phyloP scores from a whole-genome alignment of 257 asterid genomes.

The Mitragyna speciosa region DNA sequence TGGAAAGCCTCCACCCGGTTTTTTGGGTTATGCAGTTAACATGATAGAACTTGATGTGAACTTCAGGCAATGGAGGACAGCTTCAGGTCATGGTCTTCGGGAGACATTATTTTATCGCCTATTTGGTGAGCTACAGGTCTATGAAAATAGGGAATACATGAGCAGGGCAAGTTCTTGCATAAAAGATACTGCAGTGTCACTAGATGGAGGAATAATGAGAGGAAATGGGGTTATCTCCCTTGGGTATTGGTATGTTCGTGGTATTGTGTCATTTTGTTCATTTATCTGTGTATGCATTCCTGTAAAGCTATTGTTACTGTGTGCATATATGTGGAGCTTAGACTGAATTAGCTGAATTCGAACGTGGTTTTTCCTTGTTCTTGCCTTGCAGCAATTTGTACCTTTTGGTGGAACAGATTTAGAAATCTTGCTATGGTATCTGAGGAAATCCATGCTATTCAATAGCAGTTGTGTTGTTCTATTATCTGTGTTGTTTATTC shows the following conservation, averaged over 20 bases:
- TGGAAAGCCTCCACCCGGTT: constrained; percentile 52
- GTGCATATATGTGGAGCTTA: background rate
- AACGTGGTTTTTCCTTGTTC: too few relatives aligned
- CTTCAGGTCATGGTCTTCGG: constrained; percentile 44
- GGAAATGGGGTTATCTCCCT: constrained; percentile 47
- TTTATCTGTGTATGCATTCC: background rate
- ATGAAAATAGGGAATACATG: constrained; percentile 42
- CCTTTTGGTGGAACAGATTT: too few relatives aligned
- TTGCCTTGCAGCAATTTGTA: too few relatives aligned
- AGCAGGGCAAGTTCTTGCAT: constrained; percentile 47
- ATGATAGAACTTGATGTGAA: constrained; percentile 36
- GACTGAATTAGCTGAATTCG: background rate
- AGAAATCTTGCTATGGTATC: too few relatives aligned
- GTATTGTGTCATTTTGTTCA: background rate
- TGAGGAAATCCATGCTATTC: too few relatives aligned
- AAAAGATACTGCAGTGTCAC: constrained; percentile 50
- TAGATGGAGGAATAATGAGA: constrained; percentile 62
- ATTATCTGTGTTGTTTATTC: too few relatives aligned
- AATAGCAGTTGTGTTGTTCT: too few relatives aligned
- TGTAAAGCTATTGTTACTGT: background rate
- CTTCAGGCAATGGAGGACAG: constrained; percentile 31
- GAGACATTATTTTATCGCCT: constrained; percentile 61
- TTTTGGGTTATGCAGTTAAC: constrained; percentile 55
- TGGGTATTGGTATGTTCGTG: constrained; percentile 42
- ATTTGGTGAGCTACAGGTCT: constrained; percentile 68